Conservation (phyloP, 148 eudicot species). For the Diospyros lotus region DNA sequence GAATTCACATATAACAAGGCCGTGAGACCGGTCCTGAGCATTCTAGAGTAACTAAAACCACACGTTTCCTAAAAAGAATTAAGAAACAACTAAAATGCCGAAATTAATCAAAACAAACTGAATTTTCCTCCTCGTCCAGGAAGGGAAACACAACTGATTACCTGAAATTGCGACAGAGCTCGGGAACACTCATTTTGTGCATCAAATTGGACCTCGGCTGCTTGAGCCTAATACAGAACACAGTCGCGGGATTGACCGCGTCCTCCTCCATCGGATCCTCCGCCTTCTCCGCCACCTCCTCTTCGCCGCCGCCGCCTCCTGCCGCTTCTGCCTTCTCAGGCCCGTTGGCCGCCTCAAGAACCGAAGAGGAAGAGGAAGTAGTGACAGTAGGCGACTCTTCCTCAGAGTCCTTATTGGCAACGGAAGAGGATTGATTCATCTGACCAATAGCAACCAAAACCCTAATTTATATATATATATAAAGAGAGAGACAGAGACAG, state of each 20-base stretch:
- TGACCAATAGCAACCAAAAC: slow-evolving; percentile 31
- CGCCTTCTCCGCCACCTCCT: slow-evolving; percentile 11
- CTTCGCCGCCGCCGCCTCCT: slow-evolving; percentile 25
- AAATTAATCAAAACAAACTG: background rate
- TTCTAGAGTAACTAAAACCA: background rate
- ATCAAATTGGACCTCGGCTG: slow-evolving; percentile 80
- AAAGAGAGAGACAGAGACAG: slow-evolving; percentile 13
- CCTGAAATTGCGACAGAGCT: slow-evolving; percentile 97
- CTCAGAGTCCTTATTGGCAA: slow-evolving; percentile 18
- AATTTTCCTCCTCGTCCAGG: background rate
- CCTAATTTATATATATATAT: slow-evolving; percentile 46
- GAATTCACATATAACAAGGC: too few species aligned
- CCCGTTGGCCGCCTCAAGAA: slow-evolving; percentile 15
- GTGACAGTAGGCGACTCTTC: slow-evolving; percentile 18
- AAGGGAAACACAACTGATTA: slow-evolving; percentile 7
- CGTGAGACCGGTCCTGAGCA: too few species aligned
- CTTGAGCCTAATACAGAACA: slow-evolving; percentile 79
- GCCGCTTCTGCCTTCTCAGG: slow-evolving; percentile 10
- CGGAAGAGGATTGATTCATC: slow-evolving; percentile 48
- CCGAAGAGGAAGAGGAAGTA: slow-evolving; percentile 13
- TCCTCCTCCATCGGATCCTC: slow-evolving; percentile 62
- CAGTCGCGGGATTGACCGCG: slow-evolving; percentile 53
- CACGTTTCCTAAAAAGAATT: background rate
- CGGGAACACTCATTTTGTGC: slow-evolving; percentile 96
- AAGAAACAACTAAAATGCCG: slow-evolving; percentile 3